A percentile compares a stretch with the other conserved stretches of the same genome.
phyloP scores from a whole-genome alignment of 345 rosid genomes.

The Eucalyptus pumila region DNA sequence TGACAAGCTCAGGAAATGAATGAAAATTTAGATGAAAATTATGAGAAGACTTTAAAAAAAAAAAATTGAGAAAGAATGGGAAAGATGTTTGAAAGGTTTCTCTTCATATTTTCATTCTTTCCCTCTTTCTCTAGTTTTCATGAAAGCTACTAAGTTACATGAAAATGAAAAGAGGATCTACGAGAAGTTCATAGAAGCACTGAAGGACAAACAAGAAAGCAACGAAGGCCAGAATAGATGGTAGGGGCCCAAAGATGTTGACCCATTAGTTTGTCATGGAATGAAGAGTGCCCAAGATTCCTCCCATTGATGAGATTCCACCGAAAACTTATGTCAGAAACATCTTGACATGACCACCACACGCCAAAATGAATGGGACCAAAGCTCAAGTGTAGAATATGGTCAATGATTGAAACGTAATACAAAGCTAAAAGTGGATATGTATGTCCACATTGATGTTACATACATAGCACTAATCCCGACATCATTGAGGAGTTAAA shows the following conservation, averaged over 20 bases:
- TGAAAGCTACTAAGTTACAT: background rate
- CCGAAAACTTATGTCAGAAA: background rate
- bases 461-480: background rate
- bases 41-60: background rate
- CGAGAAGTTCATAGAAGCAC: background rate
- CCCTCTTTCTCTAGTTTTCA: background rate
- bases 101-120: background rate
- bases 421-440: background rate
- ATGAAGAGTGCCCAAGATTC: background rate
- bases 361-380: background rate
- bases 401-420: background rate
- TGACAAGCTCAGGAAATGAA: background rate
- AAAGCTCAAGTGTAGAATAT: background rate
- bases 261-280: background rate
- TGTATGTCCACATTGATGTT: background rate
- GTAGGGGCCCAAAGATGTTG: background rate
- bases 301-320: background rate
- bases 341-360: background rate
- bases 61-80: background rate
- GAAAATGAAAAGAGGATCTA: background rate
- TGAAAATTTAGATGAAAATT: background rate
- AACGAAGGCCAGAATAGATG: background rate
- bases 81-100: background rate
- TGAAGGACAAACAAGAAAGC: background rate
- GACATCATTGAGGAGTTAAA: background rate